Evolutionary conservation across 352 stramenopile species (phyloP).

Genomic region (Phytophthora sp.): DNA sequence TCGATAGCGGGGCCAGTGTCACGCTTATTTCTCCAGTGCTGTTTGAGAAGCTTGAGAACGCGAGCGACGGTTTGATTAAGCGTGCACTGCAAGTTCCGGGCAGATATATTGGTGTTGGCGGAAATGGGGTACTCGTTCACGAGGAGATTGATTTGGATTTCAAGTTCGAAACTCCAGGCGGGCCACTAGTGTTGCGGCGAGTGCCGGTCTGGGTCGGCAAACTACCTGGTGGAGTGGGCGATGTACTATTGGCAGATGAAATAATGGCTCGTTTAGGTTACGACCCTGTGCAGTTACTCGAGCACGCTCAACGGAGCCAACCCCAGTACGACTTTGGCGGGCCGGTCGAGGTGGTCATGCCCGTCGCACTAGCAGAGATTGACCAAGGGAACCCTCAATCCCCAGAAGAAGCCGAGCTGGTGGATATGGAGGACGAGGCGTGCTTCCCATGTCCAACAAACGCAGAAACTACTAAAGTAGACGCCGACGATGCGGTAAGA

Average conservation of each 20-base stretch:
- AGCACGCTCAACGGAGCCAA: background rate
- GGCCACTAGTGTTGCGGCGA: background rate
- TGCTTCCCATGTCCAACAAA: too few species aligned
- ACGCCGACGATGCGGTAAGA: too few species aligned
- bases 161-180: background rate
- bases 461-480: too few species aligned
- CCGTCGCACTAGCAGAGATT: too few species aligned
- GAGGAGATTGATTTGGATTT: background rate
- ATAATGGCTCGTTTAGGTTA: background rate
- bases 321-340: background rate
- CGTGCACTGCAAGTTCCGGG: too few species aligned
- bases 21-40: background rate
- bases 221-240: background rate
- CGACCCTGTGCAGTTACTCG: background rate
- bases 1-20: background rate
- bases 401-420: background rate
- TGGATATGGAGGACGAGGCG: background rate
- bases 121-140: background rate
- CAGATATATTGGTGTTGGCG: background rate
- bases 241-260: background rate
- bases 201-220: background rate
- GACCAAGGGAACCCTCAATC: background rate
- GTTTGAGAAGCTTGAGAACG: background rate
- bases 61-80: background rate
- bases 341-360: too few species aligned